Evolutionary conservation across 1,284 basidiomycete genomes (phyloP).

Genomic region (Ganoderma sp.): DNA sequence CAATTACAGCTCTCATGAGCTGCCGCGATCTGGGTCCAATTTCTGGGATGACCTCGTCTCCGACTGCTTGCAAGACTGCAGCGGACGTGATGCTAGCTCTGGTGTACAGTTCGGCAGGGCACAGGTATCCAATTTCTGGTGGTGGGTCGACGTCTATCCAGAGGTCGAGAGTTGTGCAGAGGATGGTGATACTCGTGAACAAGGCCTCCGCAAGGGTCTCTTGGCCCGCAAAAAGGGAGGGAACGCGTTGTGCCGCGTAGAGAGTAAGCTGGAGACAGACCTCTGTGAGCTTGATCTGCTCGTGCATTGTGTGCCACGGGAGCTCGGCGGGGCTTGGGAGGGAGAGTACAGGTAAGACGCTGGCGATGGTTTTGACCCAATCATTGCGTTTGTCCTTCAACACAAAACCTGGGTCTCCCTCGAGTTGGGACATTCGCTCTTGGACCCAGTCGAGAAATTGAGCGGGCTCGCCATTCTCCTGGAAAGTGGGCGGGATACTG

Average conservation of each 20-base stretch:
- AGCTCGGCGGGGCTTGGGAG: conserved; percentile 53
- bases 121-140: conserved; percentile 43
- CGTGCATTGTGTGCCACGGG: conserved; percentile 60
- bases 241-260: conserved; percentile 53
- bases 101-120: conserved; percentile 47
- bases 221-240: conserved; percentile 54
- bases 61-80: conserved; percentile 48
- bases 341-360: conserved; percentile 28
- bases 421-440: conserved; percentile 18
- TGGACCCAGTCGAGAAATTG: conserved; percentile 27
- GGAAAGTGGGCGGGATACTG: conserved; percentile 26
- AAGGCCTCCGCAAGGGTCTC: conserved; percentile 53
- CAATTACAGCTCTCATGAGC: conserved; percentile 50
- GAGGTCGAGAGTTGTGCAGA: conserved; percentile 59
- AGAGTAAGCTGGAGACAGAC: conserved; percentile 59
- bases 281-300: conserved; percentile 61
- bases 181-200: conserved; percentile 55
- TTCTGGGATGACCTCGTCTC: conserved; percentile 42
- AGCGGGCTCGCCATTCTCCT: conserved; percentile 24
- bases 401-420: conserved; percentile 9
- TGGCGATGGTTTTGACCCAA: conserved; percentile 19
- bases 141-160: conserved; percentile 57
- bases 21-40: conserved; percentile 44
- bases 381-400: conserved; percentile 19
- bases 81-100: conserved; percentile 45